Conservation (phyloP, 305 asterid genomes). For the Fraxinus xanthoxyloides region DNA sequence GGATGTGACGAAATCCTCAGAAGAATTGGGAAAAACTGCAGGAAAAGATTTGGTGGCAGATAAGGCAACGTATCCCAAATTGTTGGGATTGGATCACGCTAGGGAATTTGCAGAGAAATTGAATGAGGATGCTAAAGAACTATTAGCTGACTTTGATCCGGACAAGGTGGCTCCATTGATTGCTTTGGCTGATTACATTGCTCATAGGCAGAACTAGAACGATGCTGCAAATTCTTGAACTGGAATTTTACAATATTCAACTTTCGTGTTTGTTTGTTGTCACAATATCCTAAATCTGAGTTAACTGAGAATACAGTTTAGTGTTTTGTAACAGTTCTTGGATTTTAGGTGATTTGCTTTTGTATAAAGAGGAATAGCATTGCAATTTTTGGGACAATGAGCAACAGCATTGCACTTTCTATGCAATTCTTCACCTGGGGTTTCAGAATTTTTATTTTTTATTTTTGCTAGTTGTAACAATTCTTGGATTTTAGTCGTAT, state of each 20-base stretch:
- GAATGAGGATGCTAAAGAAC: constrained; percentile 54
- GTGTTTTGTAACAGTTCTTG: neutral
- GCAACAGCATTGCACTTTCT: neutral
- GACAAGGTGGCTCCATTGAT: constrained; percentile 55
- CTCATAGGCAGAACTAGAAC: constrained; percentile 50
- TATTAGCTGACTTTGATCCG: constrained; percentile 52
- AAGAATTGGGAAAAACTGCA: constrained; percentile 76
- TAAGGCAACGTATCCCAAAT: constrained; percentile 75
- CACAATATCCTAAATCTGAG: neutral
- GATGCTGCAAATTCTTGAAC: neutral
- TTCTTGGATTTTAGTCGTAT: neutral
- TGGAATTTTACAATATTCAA: neutral
- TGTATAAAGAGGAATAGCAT: neutral
- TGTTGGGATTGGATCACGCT: constrained; percentile 66
- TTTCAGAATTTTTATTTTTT: neutral
- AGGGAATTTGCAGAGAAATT: constrained; percentile 57
- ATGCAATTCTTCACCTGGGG: neutral
- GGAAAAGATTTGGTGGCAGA: constrained; percentile 70
- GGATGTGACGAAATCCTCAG: constrained; percentile 68
- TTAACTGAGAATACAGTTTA: neutral
- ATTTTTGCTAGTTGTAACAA: neutral
- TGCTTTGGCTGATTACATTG: constrained; percentile 74
- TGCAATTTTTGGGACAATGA: neutral
- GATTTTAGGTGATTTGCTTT: neutral
- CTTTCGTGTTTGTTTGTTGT: constrained; percentile 23